phyloP scores from a whole-genome alignment of 75 land plant genomes.

The Cryptomeria japonica region DNA sequence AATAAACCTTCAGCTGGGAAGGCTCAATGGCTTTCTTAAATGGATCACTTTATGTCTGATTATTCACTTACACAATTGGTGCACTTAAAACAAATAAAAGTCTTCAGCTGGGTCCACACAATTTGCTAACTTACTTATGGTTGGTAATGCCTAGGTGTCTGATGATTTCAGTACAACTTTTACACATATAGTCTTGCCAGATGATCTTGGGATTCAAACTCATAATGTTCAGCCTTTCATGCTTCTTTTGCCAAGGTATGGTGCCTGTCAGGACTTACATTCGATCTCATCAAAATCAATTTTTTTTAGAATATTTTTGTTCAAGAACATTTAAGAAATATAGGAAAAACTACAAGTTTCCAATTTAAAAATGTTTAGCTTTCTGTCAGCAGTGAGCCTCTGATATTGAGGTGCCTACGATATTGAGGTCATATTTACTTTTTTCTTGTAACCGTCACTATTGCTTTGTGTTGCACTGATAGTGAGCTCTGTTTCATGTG shows the following conservation, averaged over 20 bases:
- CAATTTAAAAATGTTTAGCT: background rate
- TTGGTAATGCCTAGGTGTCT: background rate
- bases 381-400: background rate
- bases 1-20: too few relatives aligned
- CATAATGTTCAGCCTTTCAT: background rate
- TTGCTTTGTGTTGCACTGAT: background rate
- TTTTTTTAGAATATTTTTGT: background rate
- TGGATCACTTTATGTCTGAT: background rate
- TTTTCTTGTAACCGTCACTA: background rate
- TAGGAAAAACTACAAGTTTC: background rate
- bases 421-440: background rate
- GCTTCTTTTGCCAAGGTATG: conserved; percentile 1
- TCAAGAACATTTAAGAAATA: background rate
- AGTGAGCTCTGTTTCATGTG: background rate
- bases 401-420: background rate
- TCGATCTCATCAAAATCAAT: background rate
- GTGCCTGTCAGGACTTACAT: background rate
- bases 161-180: background rate
- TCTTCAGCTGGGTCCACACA: background rate
- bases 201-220: background rate
- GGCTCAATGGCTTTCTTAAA: background rate
- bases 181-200: background rate
- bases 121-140: background rate
- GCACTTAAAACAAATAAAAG: background rate
- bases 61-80: background rate